phyloP scores from a whole-genome alignment of 2,329 filamentous ascomycete genomes.

The Fusarium tricinctum region DNA sequence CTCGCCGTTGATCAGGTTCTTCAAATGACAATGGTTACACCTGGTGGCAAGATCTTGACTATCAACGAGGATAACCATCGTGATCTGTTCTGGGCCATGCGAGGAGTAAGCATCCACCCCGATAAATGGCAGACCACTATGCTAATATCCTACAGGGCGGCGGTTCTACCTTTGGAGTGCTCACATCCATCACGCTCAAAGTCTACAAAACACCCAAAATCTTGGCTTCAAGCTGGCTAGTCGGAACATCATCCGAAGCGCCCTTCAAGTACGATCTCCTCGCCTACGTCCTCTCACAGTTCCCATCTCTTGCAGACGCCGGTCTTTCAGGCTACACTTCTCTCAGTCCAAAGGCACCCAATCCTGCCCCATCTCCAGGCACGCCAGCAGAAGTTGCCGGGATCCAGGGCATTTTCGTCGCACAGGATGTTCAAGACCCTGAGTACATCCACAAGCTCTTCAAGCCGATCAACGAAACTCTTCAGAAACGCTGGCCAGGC shows the following conservation, averaged over 20 bases:
- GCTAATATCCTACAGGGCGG: conserved; percentile 60
- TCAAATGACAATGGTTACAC: conserved; percentile 69
- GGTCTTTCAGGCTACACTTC: conserved; percentile 66
- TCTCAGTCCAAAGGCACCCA: conserved; percentile 55
- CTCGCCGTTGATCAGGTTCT: conserved; percentile 74
- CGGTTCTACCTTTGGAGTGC: conserved; percentile 72
- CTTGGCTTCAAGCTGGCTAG: conserved; percentile 38
- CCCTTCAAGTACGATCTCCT: conserved; percentile 63
- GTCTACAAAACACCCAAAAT: conserved; percentile 62
- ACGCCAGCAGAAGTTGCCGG: conserved; percentile 54
- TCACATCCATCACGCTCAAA: conserved; percentile 69
- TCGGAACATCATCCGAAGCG: conserved; percentile 47
- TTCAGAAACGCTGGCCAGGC: conserved; percentile 56
- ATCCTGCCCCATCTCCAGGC: conserved; percentile 55
- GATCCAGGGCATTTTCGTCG: conserved; percentile 52
- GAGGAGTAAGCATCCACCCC: conserved; percentile 60
- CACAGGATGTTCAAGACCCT: conserved; percentile 55
- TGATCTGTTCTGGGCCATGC: conserved; percentile 75
- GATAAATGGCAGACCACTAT: rapidly evolving
- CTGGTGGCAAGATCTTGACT: conserved; percentile 62
- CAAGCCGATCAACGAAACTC: conserved; percentile 55
- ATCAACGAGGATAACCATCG: conserved; percentile 66
- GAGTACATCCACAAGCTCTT: conserved; percentile 50
- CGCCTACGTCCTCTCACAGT: conserved; percentile 60
- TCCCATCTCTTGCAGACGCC: conserved; percentile 63